A percentile compares a stretch with the other conserved stretches of the same genome.
phyloP scores from a whole-genome alignment of 2,329 filamentous ascomycete genomes.

The Colletotrichum eremochloae region DNA sequence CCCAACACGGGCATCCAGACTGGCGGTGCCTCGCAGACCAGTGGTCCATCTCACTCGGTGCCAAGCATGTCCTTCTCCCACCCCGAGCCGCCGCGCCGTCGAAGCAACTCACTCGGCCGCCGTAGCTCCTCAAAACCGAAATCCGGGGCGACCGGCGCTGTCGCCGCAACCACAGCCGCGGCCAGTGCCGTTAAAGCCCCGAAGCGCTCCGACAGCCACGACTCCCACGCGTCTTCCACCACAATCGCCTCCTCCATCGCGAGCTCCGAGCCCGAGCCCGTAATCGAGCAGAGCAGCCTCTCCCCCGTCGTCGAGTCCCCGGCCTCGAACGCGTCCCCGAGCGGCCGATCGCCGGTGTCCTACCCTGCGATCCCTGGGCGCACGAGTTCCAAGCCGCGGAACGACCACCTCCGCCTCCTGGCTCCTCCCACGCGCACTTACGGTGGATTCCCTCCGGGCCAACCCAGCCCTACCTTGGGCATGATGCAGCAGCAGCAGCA shows the following conservation, averaged over 20 bases:
- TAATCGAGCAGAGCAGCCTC: constrained; percentile 51
- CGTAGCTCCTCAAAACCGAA: constrained; percentile 30
- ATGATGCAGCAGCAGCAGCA: constrained; percentile 45
- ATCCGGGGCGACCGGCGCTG: constrained; percentile 32
- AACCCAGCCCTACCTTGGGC: constrained; percentile 60
- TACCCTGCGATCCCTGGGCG: constrained; percentile 50
- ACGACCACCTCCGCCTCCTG: constrained; percentile 48
- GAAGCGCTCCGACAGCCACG: constrained; percentile 38
- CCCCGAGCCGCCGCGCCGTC: constrained; percentile 41
- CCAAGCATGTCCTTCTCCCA: constrained; percentile 44
- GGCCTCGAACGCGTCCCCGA: constrained; percentile 44
- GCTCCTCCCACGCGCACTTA: constrained; percentile 52
- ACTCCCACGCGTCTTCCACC: constrained; percentile 50
- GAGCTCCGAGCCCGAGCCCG: constrained; percentile 42
- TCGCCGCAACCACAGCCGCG: neutral
- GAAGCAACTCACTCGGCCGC: constrained; percentile 39
- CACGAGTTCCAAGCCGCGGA: constrained; percentile 33
- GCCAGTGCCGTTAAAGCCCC: constrained; percentile 11
- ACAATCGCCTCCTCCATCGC: constrained; percentile 53
- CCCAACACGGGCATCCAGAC: constrained; percentile 43
- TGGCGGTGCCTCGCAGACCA: constrained; percentile 22
- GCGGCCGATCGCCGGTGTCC: constrained; percentile 50
- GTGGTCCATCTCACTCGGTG: constrained; percentile 42
- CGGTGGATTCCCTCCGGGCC: constrained; percentile 53
- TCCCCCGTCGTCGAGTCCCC: constrained; percentile 66